Conservation (phyloP, 495 filamentous ascomycete genomes). For the Lichina pygmaea region DNA sequence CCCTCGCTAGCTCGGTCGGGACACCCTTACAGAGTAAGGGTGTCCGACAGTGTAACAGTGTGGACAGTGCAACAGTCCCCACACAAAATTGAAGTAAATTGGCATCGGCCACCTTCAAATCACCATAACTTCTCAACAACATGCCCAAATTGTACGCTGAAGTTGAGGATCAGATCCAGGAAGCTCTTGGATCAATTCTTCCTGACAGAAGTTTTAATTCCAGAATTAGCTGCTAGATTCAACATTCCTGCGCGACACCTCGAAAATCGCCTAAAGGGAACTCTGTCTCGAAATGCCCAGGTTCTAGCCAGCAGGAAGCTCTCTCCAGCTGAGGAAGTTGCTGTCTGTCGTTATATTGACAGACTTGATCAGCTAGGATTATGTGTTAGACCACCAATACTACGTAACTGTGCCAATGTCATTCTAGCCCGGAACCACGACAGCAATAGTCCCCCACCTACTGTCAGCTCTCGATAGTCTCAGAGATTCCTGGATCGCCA, state of each 20-base stretch:
- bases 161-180: too few species aligned
- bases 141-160: too few species aligned
- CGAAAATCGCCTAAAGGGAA: background rate
- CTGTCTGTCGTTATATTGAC: conserved; percentile 3
- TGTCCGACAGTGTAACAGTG: too few species aligned
- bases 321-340: conserved; percentile 1
- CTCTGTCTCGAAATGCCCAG: background rate
- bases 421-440: conserved; percentile 1
- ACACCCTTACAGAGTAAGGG: too few species aligned
- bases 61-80: too few species aligned
- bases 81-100: too few species aligned
- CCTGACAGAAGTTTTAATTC: too few species aligned
- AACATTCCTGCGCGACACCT: background rate
- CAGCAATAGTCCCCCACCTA: background rate
- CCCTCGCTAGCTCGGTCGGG: too few species aligned
- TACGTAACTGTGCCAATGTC: conserved; percentile 3
- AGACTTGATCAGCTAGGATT: conserved; percentile 2
- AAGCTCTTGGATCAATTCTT: too few species aligned
- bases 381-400: background rate
- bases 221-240: background rate
- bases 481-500: conserved; percentile 4
- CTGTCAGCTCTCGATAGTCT: conserved; percentile 2
- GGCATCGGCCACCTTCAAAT: too few species aligned
- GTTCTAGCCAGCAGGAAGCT: background rate
- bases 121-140: too few species aligned